Base-by-base conservation (phyloP, 345 rosid species). In the Sonneratia alba region DNA sequence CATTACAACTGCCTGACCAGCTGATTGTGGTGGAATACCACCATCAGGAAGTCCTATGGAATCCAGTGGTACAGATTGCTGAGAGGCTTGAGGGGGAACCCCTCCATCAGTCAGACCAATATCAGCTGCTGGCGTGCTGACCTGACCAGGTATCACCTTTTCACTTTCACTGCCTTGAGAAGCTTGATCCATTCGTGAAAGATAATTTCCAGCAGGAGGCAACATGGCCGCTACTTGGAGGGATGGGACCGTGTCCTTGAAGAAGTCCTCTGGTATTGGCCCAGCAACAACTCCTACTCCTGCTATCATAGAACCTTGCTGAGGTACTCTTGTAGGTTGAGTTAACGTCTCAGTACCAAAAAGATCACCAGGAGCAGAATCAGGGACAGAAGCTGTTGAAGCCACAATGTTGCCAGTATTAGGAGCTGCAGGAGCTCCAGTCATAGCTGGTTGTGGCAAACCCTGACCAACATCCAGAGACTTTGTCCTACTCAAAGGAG, bases 191-290 rank as follows among this genome's bases (percentile, higher is more conserved):
- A 90, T 74, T 78, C 87, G 90, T 4, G 96, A 70, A 81, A 90
- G 92, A 69, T 81, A 90, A 66, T 93, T 92, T 61, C 99, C 99
- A 76, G 94, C 84, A 81, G 96, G 97, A 66, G 91, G 91, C 85
- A 95, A 67, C 16, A 91, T 70, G 75, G 93, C 87, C 57, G 91
- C 99, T 77, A 89, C 92, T 82, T 87, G 96, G 72, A 95, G 71
- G 68, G 99, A 95, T 16, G 98, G 89, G 70, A 90, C 82, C 68
- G 99, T 95, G 72, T 95, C 85, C 75, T 89, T 93, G 80, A 95
- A 95, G 75, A 95, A 95, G 80, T 95, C 98, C 80, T 92, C 99
- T 3, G 99, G 98, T 68, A 95, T 95, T 36, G 97, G 96, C 67
- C 81, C 71, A 70, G 89, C 83, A 68, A 88, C 66, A 75, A 77